phyloP scores from a whole-genome alignment of 192 early-diverging fungal species.

The Gorgonomyces haynaldii region DNA sequence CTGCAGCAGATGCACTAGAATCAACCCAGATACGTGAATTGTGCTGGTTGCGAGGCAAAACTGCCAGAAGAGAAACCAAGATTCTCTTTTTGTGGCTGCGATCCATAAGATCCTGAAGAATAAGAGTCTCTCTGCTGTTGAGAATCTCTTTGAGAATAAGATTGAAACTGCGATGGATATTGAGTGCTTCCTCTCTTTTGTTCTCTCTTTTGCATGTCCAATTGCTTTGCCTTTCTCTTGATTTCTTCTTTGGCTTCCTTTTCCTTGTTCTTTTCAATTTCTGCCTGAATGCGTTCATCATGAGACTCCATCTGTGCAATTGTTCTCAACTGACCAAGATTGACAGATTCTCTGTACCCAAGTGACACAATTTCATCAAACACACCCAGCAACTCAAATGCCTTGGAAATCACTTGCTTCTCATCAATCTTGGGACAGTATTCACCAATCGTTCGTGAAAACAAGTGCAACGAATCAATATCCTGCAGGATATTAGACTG shows the following conservation, averaged over 20 bases:
- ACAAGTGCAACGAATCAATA: constrained; percentile 90
- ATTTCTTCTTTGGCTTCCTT: constrained; percentile 95
- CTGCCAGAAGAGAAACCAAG: no score
- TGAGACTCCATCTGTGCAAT: constrained; percentile 97
- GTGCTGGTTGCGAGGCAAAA: constrained; percentile 1
- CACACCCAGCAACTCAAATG: constrained; percentile 79
- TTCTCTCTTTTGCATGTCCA: constrained; percentile 84
- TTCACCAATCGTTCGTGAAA: constrained; percentile 84
- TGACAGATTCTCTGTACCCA: constrained; percentile 86
- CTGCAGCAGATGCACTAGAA: constrained; percentile 5
- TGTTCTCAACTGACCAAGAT: constrained; percentile 78
- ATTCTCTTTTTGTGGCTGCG: no score
- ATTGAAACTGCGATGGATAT: no score
- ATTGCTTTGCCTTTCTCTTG: constrained; percentile 77
- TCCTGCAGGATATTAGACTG: constrained; percentile 95
- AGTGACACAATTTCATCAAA: constrained; percentile 95
- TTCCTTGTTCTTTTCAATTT: constrained; percentile 91
- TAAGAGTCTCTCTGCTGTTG: no score
- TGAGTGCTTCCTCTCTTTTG: constrained; percentile 18
- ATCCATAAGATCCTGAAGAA: no score
- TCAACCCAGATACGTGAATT: neutral
- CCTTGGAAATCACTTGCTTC: constrained; percentile 64
- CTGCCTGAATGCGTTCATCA: constrained; percentile 94
- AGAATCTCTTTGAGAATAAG: no score
- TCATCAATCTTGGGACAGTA: constrained; percentile 78